Conservation (phyloP, 2,329 filamentous ascomycete species). For the Pseudogymnoascus sp. region DNA sequence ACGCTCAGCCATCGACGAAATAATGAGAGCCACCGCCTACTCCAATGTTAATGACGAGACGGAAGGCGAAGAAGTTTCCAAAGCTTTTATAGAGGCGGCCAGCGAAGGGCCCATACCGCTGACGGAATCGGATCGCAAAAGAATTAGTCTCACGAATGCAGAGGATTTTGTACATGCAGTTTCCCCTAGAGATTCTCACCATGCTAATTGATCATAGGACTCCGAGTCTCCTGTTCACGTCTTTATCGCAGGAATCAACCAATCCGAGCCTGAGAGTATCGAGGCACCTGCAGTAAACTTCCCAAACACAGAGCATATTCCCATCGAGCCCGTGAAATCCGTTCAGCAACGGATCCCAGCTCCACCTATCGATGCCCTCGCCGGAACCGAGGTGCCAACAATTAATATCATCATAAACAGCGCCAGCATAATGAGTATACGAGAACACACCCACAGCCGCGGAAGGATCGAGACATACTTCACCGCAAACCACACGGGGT, state of each 20-base stretch:
- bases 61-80: not conserved
- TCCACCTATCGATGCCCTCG: not conserved
- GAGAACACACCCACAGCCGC: not conserved
- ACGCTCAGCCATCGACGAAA: not conserved
- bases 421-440: not conserved
- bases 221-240: not conserved
- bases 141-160: not conserved
- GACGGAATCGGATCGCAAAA: not conserved
- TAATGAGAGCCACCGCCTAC: not conserved
- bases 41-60: not conserved
- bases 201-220: not conserved
- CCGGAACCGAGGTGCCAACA: not conserved
- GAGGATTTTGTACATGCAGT: not conserved
- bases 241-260: conserved; percentile 15
- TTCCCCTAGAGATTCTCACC: not conserved
- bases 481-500: not conserved
- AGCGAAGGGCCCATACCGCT: not conserved
- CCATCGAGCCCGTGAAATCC: not conserved
- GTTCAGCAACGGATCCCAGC: not conserved
- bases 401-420: not conserved
- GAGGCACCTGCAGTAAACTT: not conserved
- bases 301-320: not conserved
- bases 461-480: not conserved
- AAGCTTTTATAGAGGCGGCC: not conserved
- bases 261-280: not conserved